These are phyloP conservation scores for Phytopythium mirpurense DNA, from an alignment of 352 stramenopile species.

Conservation along the genomic window DNA sequence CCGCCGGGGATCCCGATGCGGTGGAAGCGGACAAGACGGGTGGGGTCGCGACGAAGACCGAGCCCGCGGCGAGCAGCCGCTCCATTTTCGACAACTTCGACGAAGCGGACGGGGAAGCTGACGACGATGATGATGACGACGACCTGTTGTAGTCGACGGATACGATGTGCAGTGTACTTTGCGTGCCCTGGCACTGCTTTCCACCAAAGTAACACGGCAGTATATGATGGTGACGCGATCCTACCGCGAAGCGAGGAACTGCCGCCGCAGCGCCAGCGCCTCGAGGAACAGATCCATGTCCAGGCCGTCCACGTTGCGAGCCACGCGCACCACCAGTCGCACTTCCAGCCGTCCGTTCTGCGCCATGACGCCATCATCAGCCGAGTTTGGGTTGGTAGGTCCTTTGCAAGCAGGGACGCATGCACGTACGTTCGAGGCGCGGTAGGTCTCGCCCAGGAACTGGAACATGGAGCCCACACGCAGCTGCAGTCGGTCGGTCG, in stretches of 20 bases:
- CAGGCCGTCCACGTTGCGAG: conserved; percentile 73
- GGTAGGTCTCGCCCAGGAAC: conserved; percentile 76
- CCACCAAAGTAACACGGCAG: no score
- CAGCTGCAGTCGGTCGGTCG: conserved; percentile 45
- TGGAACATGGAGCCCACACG: conserved; percentile 76
- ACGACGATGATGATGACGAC: conserved; percentile 49
- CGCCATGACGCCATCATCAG: conserved; percentile 7
- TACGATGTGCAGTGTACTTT: no score
- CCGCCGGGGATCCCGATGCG: background rate
- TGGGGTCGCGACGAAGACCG: background rate
- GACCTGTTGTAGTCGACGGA: conserved; percentile 50
- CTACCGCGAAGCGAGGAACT: conserved; percentile 60
- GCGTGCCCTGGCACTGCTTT: no score
- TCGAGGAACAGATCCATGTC: conserved; percentile 80
- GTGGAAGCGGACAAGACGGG: background rate
- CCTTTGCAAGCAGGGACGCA: no score
- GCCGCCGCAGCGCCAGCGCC: conserved; percentile 55
- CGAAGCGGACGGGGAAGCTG: conserved; percentile 32
- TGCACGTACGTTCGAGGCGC: conserved; percentile 18
- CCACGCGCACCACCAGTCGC: conserved; percentile 60
- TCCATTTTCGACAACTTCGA: conserved; percentile 76
- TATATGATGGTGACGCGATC: background rate
- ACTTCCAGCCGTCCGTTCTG: conserved; percentile 28
- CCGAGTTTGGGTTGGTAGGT: no score
- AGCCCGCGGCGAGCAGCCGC: background rate